phyloP scores from a whole-genome alignment of 2,329 filamentous ascomycete species.

The Alternaria gaisen region DNA sequence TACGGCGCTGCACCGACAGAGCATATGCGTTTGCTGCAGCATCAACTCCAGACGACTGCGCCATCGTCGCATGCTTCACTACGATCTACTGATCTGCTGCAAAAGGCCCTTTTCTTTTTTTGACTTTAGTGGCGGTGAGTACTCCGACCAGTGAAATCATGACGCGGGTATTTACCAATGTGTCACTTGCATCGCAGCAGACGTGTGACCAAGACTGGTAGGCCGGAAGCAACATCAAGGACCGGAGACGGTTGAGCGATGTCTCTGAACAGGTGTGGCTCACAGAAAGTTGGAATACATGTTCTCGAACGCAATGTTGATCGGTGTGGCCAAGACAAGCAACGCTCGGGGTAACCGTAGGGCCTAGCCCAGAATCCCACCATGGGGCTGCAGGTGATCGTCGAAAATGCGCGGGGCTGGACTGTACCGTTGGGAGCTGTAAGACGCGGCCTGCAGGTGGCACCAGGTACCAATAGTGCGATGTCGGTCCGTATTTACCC shows the following conservation, averaged over 20 bases:
- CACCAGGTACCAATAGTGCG: constrained; percentile 9
- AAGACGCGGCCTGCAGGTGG: constrained; percentile 2
- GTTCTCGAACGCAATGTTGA: neutral
- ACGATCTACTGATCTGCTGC: neutral
- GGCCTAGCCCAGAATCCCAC: constrained; percentile 8
- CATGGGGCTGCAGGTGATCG: constrained; percentile 12
- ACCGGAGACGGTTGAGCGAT: neutral
- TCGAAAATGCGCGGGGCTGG: constrained; percentile 18
- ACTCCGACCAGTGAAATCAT: neutral
- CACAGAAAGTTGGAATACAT: neutral
- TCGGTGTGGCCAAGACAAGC: neutral
- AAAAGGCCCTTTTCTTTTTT: neutral
- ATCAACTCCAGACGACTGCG: constrained; percentile 11
- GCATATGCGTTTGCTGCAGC: constrained; percentile 9
- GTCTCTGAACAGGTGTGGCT: neutral
- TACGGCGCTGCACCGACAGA: constrained; percentile 21
- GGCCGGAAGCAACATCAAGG: neutral
- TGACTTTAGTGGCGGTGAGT: constrained; percentile 9
- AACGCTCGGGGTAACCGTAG: neutral
- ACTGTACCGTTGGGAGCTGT: constrained; percentile 4
- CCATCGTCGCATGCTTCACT: neutral
- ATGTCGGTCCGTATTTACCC: constrained; percentile 20
- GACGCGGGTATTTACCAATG: neutral
- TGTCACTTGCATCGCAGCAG: neutral
- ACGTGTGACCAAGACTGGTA: constrained; percentile 4